Evolutionary conservation across 228 moss, liverwort and hornwort genomes (phyloP).

Genomic region (Sphagnum magellanicum): DNA sequence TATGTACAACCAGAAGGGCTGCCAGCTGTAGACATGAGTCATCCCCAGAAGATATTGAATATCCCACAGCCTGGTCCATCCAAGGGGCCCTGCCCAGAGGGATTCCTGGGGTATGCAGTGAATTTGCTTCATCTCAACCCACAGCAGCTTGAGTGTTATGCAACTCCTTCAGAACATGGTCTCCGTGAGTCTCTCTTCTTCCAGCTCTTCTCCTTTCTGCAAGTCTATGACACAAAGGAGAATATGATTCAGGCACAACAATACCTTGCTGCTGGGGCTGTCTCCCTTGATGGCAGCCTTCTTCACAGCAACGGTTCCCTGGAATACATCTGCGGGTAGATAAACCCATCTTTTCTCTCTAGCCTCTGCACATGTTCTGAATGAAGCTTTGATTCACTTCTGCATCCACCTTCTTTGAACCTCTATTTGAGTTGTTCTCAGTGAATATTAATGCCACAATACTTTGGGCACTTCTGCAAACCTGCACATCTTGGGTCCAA

Average conservation of each 20-base stretch:
- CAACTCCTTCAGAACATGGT: conserved; percentile 37
- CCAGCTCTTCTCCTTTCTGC: conserved; percentile 40
- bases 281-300: conserved; percentile 69
- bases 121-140: conserved; percentile 59
- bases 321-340: conserved; percentile 45
- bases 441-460: not conserved
- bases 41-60: conserved; percentile 55
- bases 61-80: conserved; percentile 52
- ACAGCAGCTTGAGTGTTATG: conserved; percentile 47
- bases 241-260: conserved; percentile 56
- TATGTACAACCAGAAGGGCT: conserved; percentile 32
- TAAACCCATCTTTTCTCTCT: not conserved
- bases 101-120: conserved; percentile 70
- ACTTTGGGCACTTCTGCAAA: too few species aligned
- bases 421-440: not conserved
- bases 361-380: too few species aligned
- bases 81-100: conserved; percentile 29
- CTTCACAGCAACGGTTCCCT: conserved; percentile 34
- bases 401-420: too few species aligned
- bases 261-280: conserved; percentile 34
- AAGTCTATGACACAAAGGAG: conserved; percentile 66
- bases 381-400: too few species aligned
- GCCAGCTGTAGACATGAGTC: conserved; percentile 27
- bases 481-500: not conserved
- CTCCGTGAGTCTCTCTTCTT: conserved; percentile 69